phyloP scores from a whole-genome alignment of 2,329 filamentous ascomycete species.

The Diaporthe aspalathi region DNA sequence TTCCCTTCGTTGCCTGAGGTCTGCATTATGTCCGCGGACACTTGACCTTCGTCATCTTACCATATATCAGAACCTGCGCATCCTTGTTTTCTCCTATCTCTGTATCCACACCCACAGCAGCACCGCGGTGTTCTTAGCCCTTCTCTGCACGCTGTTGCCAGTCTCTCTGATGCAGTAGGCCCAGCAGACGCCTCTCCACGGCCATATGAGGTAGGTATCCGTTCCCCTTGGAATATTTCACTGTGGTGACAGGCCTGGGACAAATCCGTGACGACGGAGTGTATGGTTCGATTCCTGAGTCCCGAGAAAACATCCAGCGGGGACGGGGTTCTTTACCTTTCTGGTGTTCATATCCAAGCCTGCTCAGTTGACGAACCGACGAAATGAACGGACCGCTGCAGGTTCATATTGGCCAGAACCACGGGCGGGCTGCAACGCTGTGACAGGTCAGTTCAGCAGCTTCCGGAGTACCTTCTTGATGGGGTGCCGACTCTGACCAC shows the following conservation, averaged over 20 bases:
- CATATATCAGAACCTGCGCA: background rate
- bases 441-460: background rate
- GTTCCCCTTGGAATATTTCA: background rate
- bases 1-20: background rate
- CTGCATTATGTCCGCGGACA: background rate
- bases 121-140: background rate
- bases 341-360: constrained; percentile 7
- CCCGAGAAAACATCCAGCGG: background rate
- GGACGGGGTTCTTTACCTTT: background rate
- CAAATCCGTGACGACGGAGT: background rate
- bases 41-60: background rate
- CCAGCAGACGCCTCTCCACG: background rate
- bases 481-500: background rate
- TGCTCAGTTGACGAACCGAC: constrained; percentile 14
- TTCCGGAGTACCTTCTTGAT: background rate
- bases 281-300: background rate
- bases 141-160: background rate
- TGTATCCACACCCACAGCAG: background rate
- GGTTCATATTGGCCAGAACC: background rate
- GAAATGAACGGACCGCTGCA: constrained; percentile 2
- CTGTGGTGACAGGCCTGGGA: constrained; percentile 1
- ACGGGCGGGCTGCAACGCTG: background rate
- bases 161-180: background rate
- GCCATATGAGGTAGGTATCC: background rate
- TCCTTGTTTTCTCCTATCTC: background rate